These are phyloP conservation scores for Chlamydomonas asymmetrica DNA, from an alignment of 139 green algal species.

Conservation along the genomic window DNA sequence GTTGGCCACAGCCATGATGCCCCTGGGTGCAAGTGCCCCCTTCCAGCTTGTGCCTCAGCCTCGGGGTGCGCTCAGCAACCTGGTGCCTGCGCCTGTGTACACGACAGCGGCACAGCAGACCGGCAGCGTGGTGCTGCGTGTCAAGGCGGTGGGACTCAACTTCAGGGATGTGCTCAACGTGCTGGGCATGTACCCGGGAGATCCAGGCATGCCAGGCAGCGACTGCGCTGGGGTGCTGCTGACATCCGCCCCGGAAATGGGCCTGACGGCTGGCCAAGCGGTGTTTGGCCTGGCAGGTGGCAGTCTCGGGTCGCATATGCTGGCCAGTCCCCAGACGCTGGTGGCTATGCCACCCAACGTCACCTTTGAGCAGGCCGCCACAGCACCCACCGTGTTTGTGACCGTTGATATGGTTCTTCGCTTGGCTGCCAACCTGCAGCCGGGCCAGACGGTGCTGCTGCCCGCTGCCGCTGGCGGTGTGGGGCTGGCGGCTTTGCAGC, in stretches of 20 bases:
- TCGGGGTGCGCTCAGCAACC: slow-evolving; percentile 47
- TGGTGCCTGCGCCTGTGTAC: slow-evolving; percentile 37
- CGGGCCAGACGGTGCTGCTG: slow-evolving; percentile 65
- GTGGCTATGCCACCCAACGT: slow-evolving; percentile 67
- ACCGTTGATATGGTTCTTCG: slow-evolving; percentile 71
- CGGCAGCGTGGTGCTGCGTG: slow-evolving; percentile 43
- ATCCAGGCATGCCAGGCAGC: slow-evolving; percentile 61
- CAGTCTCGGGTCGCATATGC: slow-evolving; percentile 55
- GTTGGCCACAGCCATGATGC: no score
- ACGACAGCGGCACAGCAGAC: background rate
- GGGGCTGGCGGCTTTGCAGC: slow-evolving; percentile 73
- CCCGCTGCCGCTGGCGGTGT: slow-evolving; percentile 82
- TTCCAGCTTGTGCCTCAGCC: slow-evolving; percentile 49
- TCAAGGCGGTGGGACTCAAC: slow-evolving; percentile 72
- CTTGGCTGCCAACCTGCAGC: slow-evolving; percentile 37
- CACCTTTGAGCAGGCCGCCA: slow-evolving; percentile 73
- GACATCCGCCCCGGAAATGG: background rate
- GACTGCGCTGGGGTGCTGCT: slow-evolving; percentile 59
- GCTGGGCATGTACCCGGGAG: slow-evolving; percentile 66
- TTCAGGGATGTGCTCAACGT: slow-evolving; percentile 77
- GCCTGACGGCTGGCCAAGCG: slow-evolving; percentile 42
- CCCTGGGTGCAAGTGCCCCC: no score
- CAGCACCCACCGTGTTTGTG: slow-evolving; percentile 80
- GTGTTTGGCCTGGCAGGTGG: slow-evolving; percentile 86
- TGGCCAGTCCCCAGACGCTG: slow-evolving; percentile 53